Evolutionary conservation across 116 monocot species (phyloP), one percentile per base, ranked within the genome.

Genomic region (Thalassia testudinum): DNA sequence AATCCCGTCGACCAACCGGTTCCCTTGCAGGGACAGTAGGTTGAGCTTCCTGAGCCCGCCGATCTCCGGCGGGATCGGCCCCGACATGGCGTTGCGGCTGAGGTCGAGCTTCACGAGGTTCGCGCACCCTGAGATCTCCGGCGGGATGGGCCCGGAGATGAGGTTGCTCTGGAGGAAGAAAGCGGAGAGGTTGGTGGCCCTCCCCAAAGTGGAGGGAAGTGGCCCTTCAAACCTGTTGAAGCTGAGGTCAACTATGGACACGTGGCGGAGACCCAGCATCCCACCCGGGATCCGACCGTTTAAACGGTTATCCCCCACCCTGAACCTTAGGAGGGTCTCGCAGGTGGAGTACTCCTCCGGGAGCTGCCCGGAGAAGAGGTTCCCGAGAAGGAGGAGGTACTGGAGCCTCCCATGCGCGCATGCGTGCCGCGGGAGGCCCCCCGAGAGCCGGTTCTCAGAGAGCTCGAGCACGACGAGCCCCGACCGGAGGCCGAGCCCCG

Each of bases 31-130:
- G 0, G 85, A 72, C 11, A 97, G 56, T 66, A 85, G 77, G 30
- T 85, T 97, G 34, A 97, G 70, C 37, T 60, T 66, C 16, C 17
- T 45, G 60, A 97, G 58, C 17, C 61, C 47, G 1, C 85, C 81
- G 15, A 97, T 52, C 53, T 79, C 77, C 14, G 62, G 24, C 0
- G 97, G 97, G 44, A 97, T 79, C 12, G 85, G 62, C 21, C 89
- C 85, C 0, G 75, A 70, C n/a, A 95, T 61, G n/a, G 62, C 52
- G 42, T 97, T 89, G 64, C 85, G 74, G 70, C 81, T 88, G 23
- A 97, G 60, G 30, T 97, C 89, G 21, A 97, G 77, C 79, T 85
- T 97, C 37, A 85, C 82, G 26, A 97, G 53, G 18, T 53, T 72
- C 1, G 57, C 50, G 1, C 67, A 84, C 49, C 37, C 23, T 13